A percentile compares a stretch with the other conserved stretches of the same genome.
Evolutionary conservation across 208 protist species (phyloP).

Genomic region (Porcisia hertigi): DNA sequence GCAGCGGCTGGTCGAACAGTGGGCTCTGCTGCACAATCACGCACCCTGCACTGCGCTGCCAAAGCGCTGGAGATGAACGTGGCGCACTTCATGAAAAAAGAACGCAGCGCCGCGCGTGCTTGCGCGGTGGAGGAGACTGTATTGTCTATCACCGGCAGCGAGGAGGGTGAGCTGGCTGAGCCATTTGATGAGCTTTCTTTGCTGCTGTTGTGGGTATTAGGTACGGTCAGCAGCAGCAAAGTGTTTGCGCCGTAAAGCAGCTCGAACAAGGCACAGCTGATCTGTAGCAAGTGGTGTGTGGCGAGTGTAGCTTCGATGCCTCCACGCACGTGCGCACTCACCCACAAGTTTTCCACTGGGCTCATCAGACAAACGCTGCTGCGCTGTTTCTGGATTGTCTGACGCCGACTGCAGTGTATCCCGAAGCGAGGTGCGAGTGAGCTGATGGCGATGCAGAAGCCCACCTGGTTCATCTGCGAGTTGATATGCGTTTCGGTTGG

Average conservation of each 20-base stretch:
- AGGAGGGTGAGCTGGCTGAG: neutral
- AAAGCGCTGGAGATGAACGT: constrained; percentile 19
- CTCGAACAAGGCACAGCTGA: constrained; percentile 28
- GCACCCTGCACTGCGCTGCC: constrained; percentile 2
- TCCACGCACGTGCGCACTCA: constrained; percentile 24
- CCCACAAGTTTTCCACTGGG: constrained; percentile 19
- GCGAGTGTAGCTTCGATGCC: constrained; percentile 22
- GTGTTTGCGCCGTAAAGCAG: constrained; percentile 21
- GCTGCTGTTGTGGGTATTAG: neutral
- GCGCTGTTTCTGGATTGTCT: constrained; percentile 25
- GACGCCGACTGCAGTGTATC: constrained; percentile 3
- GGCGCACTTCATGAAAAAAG: constrained; percentile 22
- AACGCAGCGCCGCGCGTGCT: constrained; percentile 12
- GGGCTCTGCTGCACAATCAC: neutral
- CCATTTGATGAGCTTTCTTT: too few species aligned
- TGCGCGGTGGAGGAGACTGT: neutral
- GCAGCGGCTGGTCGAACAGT: neutral
- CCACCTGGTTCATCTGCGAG: constrained; percentile 68
- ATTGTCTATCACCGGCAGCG: neutral
- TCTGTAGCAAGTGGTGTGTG: constrained; percentile 27
- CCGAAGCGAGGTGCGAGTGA: constrained; percentile 45
- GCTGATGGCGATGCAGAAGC: constrained; percentile 64
- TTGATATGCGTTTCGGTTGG: constrained; percentile 34
- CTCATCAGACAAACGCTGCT: constrained; percentile 23
- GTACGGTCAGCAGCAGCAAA: constrained; percentile 4